Evolutionary conservation across 768 basidiomycete genomes (phyloP).

Genomic region (Termitomyces sp.): DNA sequence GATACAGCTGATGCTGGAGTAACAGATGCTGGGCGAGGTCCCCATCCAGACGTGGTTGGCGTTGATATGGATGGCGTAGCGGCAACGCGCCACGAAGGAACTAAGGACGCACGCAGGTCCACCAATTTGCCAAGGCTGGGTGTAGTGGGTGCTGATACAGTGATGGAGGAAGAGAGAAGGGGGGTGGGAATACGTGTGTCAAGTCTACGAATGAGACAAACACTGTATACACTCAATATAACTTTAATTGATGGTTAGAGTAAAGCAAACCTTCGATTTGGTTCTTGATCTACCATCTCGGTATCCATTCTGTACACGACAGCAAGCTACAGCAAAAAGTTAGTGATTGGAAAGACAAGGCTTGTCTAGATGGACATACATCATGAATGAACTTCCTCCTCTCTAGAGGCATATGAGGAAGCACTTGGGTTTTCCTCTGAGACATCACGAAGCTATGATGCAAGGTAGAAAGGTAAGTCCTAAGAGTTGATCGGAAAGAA

Average conservation of each 20-base stretch:
- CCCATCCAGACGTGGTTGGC: slow-evolving; percentile 3
- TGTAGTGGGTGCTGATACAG: slow-evolving; percentile 20
- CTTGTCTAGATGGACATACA: slow-evolving; percentile 33
- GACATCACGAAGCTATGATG: slow-evolving; percentile 56
- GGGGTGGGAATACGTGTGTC: slow-evolving; percentile 78
- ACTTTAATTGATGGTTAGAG: not conserved
- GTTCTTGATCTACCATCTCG: slow-evolving; percentile 88
- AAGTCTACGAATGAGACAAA: slow-evolving; percentile 74
- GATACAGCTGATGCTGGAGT: not conserved
- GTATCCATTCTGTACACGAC: slow-evolving; percentile 77
- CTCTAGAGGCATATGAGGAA: slow-evolving; percentile 77
- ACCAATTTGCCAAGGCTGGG: slow-evolving; percentile 56
- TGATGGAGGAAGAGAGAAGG: slow-evolving; percentile 48
- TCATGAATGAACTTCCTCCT: slow-evolving; percentile 81
- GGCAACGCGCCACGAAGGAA: slow-evolving; percentile 17
- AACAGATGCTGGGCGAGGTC: slow-evolving; percentile 1
- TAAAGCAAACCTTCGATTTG: slow-evolving; percentile 52
- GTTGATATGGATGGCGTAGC: slow-evolving; percentile 7
- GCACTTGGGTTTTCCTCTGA: slow-evolving; percentile 60
- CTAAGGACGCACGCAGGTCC: slow-evolving; percentile 36
- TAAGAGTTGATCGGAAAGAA: slow-evolving; percentile 7
- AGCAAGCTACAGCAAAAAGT: slow-evolving; percentile 48
- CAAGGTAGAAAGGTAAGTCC: not conserved
- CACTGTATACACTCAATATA: slow-evolving; percentile 26
- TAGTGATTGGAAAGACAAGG: not conserved